Evolutionary conservation across 305 asterid genomes (phyloP), one percentile per base, ranked within the genome.

Genomic region (Fraxinus dipetala): DNA sequence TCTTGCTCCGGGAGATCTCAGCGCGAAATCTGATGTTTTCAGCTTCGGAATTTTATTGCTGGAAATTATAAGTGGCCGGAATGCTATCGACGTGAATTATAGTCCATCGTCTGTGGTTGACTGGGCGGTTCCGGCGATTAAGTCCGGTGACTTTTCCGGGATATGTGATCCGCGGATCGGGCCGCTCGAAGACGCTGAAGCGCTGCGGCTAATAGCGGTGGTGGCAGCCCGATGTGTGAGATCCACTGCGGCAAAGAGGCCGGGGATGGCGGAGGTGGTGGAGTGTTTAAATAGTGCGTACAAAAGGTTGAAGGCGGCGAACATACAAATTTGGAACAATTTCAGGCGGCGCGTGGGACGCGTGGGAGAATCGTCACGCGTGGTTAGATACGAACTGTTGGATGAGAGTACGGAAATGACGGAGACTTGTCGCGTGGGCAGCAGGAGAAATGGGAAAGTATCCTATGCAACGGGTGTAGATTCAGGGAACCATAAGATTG

Each of bases 61-160:
- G 77, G 98, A 95, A 86, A 87, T 95, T 1, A 90, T 95, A 75
- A 92, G 88, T 67, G 98, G 98, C 20, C 85, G 98, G 77, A 88
- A 93, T 8, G 97, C 98, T 0, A 93, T 95, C 78, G 98, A 95
- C 83, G 81, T 95, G 20, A 91, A 88, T 75, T 87, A 85, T 80
- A 92, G 97, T 72, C 98, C 98, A 72, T 89, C 95, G 72, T 92
- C 98, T 31, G 93, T 95, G 78, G 95, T 93, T 24, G 93, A 92
- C 4, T 95, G 98, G 98, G 98, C 96, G 9, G 84, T 89, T 11
- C 98, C 98, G 83, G 80, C 74, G 79, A 91, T 95, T 31, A 89
- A 85, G 54, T 85, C 93, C 77, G 92, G 94, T 32, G 89, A 91
- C 36, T 38, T 81, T 10, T 35, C 81, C n/a, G 88, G 73, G 0